A percentile compares a stretch with the other conserved stretches of the same genome.
These are phyloP conservation scores for Omphalotus olearius DNA, from an alignment of 1,284 basidiomycete genomes.

Conservation along the genomic window DNA sequence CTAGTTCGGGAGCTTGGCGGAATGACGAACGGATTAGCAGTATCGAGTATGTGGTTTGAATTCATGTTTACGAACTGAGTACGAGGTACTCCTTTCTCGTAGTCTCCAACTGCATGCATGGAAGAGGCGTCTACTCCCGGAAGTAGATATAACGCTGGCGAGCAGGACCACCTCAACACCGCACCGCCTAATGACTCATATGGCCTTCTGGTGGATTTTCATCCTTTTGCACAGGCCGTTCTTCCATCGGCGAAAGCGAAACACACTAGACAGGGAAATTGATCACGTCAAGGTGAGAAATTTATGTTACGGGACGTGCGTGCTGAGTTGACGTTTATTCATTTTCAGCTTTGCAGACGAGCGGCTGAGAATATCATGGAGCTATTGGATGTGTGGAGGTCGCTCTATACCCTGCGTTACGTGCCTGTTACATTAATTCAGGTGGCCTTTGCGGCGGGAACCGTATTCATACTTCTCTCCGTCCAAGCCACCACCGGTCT, in stretches of 20 bases:
- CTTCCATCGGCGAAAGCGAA: slow-evolving; percentile 38
- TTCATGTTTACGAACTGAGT: not conserved
- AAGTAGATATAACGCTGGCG: slow-evolving; percentile 43
- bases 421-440: slow-evolving; percentile 61
- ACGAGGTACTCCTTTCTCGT: not conserved
- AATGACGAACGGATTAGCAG: slow-evolving; percentile 46
- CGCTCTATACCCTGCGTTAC: slow-evolving; percentile 56
- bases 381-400: slow-evolving; percentile 51
- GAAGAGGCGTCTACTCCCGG: slow-evolving; percentile 50
- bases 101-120: slow-evolving; percentile 60
- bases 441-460: slow-evolving; percentile 63
- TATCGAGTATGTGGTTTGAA: slow-evolving; percentile 41
- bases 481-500: slow-evolving; percentile 38
- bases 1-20: slow-evolving; percentile 32
- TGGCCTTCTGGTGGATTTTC: slow-evolving; percentile 48
- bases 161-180: slow-evolving; percentile 40
- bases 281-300: slow-evolving; percentile 37
- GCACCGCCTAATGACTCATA: slow-evolving; percentile 50
- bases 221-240: slow-evolving; percentile 55
- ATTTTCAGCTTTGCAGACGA: slow-evolving; percentile 51
- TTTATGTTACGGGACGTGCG: not conserved
- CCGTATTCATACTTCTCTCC: slow-evolving; percentile 53
- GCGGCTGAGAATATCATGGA: slow-evolving; percentile 64
- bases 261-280: slow-evolving; percentile 28
- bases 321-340: slow-evolving; percentile 8